Evolutionary conservation across 192 early-diverging fungal species (phyloP).

Genomic region (Entomortierella chlamydospora): DNA sequence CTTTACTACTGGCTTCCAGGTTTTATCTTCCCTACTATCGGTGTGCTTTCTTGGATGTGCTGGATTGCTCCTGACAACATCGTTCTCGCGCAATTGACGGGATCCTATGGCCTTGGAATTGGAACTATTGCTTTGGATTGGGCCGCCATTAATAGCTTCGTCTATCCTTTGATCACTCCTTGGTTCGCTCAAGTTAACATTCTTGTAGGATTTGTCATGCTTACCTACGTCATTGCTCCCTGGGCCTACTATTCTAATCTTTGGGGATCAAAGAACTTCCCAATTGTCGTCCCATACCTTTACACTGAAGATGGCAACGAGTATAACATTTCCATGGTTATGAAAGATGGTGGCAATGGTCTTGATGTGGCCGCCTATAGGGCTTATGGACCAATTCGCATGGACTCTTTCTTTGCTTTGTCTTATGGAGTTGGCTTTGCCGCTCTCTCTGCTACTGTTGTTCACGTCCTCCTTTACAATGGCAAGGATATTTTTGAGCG

Average conservation of each 20-base stretch:
- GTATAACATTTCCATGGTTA: constrained; percentile 41
- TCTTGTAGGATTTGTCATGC: neutral
- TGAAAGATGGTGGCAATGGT: constrained; percentile 37
- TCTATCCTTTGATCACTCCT: neutral
- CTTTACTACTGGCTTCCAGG: neutral
- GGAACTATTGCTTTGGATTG: neutral
- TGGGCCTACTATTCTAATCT: constrained; percentile 58
- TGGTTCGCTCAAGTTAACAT: neutral
- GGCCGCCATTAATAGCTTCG: neutral
- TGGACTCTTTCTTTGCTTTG: constrained; percentile 56
- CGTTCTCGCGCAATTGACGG: neutral
- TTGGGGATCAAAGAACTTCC: constrained; percentile 54
- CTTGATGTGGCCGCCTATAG: constrained; percentile 51
- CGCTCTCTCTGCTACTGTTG: constrained; percentile 61
- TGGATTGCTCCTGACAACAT: neutral
- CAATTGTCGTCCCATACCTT: constrained; percentile 46
- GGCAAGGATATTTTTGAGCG: constrained; percentile 75
- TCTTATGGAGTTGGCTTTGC: constrained; percentile 64
- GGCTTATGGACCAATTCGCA: constrained; percentile 56
- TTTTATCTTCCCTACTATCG: neutral
- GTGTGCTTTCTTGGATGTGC: neutral
- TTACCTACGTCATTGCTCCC: constrained; percentile 29
- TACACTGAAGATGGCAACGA: constrained; percentile 36
- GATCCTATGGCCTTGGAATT: neutral
- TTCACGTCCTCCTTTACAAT: constrained; percentile 71